Base-by-base conservation (phyloP, 495 filamentous ascomycete genomes). In the Rusavskia elegans region DNA sequence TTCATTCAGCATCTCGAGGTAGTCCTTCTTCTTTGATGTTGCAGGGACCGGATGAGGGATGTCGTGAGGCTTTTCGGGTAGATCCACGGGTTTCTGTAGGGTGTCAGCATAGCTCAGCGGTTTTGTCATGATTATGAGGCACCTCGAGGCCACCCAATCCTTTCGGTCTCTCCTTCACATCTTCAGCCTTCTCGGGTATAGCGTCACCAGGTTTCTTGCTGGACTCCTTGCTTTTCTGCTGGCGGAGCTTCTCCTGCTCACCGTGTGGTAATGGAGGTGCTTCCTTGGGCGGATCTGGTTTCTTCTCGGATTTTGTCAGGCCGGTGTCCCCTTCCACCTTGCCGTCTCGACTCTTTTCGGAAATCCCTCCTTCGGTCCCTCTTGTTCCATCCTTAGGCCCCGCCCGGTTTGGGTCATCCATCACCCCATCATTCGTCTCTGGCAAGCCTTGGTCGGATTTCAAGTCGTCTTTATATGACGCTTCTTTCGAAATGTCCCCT, bases 341-440 rank as follows among this genome's bases (percentile, higher is more conserved):
- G 21, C 75, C 72, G 38, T 81, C 81, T 63, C 83, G 87, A 46
- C 79, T 76, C 68, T 94, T 94, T 61, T 85, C 84, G 52, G 82
- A 85, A 19, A 94, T 83, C 20, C 89, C 88, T 25, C 87, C 87
- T 57, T 86, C 85, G 0, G 85, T 92, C 10, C 89, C 89, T 11
- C 85, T 84, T 40, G 87, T 90, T 23, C 89, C 89, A 60, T 85
- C 74, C 61, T 87, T 90, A 9, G 88, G 85, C 30, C 78, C 75
- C 16, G 68, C 60, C 48, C 87, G 73, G 60, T 84, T 68, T 41
- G 80, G 83, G 64, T 95, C 87, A 59, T 92, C 82, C 89, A 95
- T 95, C 19, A 95, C 89, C 14, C 88, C 86, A 63, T 90, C 84
- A 57, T 90, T 87, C 27, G 78, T 78, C 50, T 81, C 74, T 16